These are phyloP conservation scores for Tetraselmis chui DNA, from an alignment of 139 green algal species.

Conservation along the genomic window DNA sequence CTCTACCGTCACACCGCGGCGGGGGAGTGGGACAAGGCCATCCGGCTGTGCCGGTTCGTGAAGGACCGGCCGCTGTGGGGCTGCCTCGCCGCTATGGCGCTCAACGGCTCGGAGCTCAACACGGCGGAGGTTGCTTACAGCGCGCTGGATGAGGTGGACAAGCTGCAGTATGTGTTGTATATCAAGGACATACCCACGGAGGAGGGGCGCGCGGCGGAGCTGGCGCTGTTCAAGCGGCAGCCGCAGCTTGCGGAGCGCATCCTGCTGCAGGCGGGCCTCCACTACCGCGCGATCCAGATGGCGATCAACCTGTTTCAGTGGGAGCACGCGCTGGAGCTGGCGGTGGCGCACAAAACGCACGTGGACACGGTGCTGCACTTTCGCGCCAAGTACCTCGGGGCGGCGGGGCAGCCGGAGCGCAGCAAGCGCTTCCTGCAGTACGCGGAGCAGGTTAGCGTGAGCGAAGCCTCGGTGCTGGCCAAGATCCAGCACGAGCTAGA, in stretches of 20 bases:
- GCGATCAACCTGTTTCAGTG: slow-evolving; percentile 62
- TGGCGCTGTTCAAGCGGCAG: slow-evolving; percentile 53
- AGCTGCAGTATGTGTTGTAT: slow-evolving; percentile 30
- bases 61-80: slow-evolving; percentile 64
- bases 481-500: not conserved
- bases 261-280: slow-evolving; percentile 61
- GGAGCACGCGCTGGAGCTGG: slow-evolving; percentile 60
- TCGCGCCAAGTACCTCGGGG: not conserved
- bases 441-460: not conserved
- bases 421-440: not conserved
- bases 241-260: slow-evolving; percentile 61
- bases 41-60: slow-evolving; percentile 63
- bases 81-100: slow-evolving; percentile 55
- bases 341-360: slow-evolving; percentile 59
- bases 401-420: not conserved
- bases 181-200: slow-evolving; percentile 54
- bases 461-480: not conserved
- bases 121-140: slow-evolving; percentile 61
- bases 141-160: slow-evolving; percentile 52
- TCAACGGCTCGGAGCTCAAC: slow-evolving; percentile 56
- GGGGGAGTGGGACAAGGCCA: slow-evolving; percentile 61
- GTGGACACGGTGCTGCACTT: slow-evolving; percentile 55
- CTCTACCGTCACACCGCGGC: slow-evolving; percentile 50
- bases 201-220: slow-evolving; percentile 61
- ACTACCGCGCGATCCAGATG: slow-evolving; percentile 73